Percentiles rank a stretch among this genome's conserved stretches.
Conservation (phyloP, 176 grass and related monocot genomes). For the Leersia perrieri region DNA sequence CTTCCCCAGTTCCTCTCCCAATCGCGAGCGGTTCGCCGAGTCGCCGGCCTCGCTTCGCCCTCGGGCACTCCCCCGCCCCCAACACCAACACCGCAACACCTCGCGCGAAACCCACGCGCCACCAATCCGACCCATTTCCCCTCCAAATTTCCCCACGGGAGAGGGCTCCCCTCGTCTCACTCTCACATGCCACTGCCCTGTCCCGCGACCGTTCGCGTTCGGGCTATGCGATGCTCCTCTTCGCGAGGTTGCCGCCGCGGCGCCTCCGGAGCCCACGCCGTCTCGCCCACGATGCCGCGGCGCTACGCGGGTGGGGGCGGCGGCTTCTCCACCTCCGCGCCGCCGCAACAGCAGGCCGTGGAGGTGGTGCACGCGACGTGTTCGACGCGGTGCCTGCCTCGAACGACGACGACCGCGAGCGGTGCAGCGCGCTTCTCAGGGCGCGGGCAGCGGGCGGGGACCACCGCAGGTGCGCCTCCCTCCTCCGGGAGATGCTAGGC, state of each 20-base stretch:
- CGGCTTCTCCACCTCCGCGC: neutral
- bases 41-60: too few species aligned
- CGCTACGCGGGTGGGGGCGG: neutral
- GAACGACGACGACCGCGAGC: conserved; percentile 29
- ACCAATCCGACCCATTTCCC: neutral
- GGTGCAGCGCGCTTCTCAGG: conserved; percentile 28
- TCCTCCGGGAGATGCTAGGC: conserved; percentile 33
- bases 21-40: too few species aligned
- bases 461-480: neutral
- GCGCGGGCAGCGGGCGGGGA: conserved; percentile 22
- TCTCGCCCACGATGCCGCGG: neutral
- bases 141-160: neutral
- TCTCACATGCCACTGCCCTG: neutral
- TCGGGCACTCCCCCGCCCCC: too few species aligned
- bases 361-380: conserved; percentile 5
- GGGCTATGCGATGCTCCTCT: neutral
- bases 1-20: too few species aligned
- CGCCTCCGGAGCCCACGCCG: neutral
- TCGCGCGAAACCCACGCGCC: too few species aligned
- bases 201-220: too few species aligned
- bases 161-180: too few species aligned
- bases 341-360: neutral
- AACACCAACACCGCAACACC: too few species aligned
- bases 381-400: conserved; percentile 41
- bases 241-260: neutral